A percentile compares a stretch with the other conserved stretches of the same genome.
These are phyloP conservation scores for Phytophthora meadii DNA, from an alignment of 352 stramenopile genomes.

Conservation along the genomic window DNA sequence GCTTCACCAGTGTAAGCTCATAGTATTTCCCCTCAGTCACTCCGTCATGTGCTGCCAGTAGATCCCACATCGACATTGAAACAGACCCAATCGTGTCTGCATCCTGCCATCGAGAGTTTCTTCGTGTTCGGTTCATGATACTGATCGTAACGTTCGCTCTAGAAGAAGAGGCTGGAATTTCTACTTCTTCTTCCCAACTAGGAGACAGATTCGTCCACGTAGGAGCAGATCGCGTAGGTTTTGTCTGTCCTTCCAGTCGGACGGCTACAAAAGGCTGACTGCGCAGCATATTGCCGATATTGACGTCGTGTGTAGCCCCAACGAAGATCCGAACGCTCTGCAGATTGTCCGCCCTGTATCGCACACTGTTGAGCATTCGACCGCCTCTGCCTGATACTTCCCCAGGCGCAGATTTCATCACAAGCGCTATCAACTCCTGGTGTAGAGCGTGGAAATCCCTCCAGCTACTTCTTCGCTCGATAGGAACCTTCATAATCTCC, in stretches of 20 bases:
- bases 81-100: constrained; percentile 48
- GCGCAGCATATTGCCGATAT: constrained; percentile 47
- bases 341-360: constrained; percentile 37
- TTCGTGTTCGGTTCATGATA: constrained; percentile 47
- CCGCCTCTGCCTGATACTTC: constrained; percentile 12
- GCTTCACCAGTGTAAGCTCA: constrained; percentile 19
- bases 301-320: constrained; percentile 49
- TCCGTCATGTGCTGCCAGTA: constrained; percentile 34
- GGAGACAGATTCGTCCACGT: constrained; percentile 69
- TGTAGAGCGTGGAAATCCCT: constrained; percentile 55
- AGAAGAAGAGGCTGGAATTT: constrained; percentile 51
- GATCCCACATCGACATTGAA: constrained; percentile 47
- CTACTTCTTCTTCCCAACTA: constrained; percentile 67
- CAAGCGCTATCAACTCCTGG: constrained; percentile 42
- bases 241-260: constrained; percentile 48
- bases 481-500: constrained; percentile 33
- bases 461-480: constrained; percentile 46
- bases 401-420: constrained; percentile 22
- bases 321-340: constrained; percentile 53
- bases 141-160: constrained; percentile 49
- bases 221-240: constrained; percentile 37
- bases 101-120: constrained; percentile 27
- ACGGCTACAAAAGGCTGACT: constrained; percentile 60
- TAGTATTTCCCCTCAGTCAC: constrained; percentile 34
- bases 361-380: constrained; percentile 34